phyloP scores from a whole-genome alignment of 1,139 yeast genomes.

The Blastobotrys ciferrii region DNA sequence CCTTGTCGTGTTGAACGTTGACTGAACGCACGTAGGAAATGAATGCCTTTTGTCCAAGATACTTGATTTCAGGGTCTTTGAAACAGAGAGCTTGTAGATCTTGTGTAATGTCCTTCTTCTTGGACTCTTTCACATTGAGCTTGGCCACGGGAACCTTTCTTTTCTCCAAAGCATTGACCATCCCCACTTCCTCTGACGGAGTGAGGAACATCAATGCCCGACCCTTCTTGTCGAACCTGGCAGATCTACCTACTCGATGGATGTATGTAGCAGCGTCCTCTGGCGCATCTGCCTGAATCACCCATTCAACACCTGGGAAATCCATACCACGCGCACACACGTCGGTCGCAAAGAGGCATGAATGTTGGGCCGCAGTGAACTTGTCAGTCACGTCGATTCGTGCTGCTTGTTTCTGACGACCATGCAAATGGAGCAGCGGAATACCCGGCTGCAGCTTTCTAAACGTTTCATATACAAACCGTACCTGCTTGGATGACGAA shows the following conservation, averaged over 20 bases:
- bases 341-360: constrained; percentile 92
- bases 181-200: constrained; percentile 79
- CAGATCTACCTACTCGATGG: constrained; percentile 95
- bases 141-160: constrained; percentile 69
- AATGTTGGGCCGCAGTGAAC: constrained; percentile 81
- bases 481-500: constrained; percentile 93
- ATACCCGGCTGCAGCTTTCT: constrained; percentile 94
- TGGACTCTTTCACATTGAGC: constrained; percentile 72
- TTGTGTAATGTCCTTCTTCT: constrained; percentile 73
- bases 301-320: constrained; percentile 98
- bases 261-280: constrained; percentile 94
- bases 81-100: constrained; percentile 89
- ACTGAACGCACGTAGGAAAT: constrained; percentile 85
- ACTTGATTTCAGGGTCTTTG: constrained; percentile 86
- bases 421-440: constrained; percentile 86
- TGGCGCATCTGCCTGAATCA: constrained; percentile 91
- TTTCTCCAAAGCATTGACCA: constrained; percentile 60
- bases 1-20: constrained; percentile 83
- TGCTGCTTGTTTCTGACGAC: constrained; percentile 92
- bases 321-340: constrained; percentile 97
- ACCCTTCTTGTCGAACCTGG: constrained; percentile 89
- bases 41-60: constrained; percentile 93
- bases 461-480: constrained; percentile 87
- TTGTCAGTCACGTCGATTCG: constrained; percentile 85
- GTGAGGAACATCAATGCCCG: constrained; percentile 78